Evolutionary conservation across 164 flowering plant genomes (phyloP).

Genomic region (Tetrastigma voinierianum): DNA sequence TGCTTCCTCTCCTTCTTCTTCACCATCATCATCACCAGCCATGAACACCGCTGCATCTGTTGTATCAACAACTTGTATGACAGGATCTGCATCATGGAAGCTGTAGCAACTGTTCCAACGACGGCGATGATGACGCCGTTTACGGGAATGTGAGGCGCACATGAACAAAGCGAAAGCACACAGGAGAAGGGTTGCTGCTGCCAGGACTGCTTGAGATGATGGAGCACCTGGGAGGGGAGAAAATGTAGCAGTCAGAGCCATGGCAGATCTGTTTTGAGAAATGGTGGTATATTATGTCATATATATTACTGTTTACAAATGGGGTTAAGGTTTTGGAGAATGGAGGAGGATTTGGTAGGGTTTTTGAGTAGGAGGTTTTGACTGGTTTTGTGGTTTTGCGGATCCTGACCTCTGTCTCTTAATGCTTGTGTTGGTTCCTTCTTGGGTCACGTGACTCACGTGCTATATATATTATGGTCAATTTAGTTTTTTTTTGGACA

Average conservation of each 20-base stretch:
- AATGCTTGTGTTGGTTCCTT: background rate
- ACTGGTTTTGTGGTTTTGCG: constrained; percentile 20
- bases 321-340: constrained; percentile 10
- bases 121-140: too few relatives aligned
- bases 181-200: constrained; percentile 30
- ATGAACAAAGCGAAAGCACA: constrained; percentile 51
- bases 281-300: background rate
- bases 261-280: constrained; percentile 5
- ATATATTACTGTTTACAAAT: constrained; percentile 1
- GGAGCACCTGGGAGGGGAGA: constrained; percentile 3
- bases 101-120: constrained; percentile 29
- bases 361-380: constrained; percentile 3
- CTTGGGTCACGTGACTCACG: too few relatives aligned
- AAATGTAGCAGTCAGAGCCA: constrained; percentile 32
- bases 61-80: constrained; percentile 28
- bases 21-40: too few relatives aligned
- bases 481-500: too few relatives aligned
- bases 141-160: constrained; percentile 68
- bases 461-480: too few relatives aligned
- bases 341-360: constrained; percentile 19
- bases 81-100: constrained; percentile 30
- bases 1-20: constrained; percentile 26
- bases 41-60: background rate
- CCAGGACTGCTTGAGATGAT: constrained; percentile 31
- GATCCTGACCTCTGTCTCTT: constrained; percentile 2